phyloP scores from a whole-genome alignment of 2,329 filamentous ascomycete species.

The Monilinia fructicola region DNA sequence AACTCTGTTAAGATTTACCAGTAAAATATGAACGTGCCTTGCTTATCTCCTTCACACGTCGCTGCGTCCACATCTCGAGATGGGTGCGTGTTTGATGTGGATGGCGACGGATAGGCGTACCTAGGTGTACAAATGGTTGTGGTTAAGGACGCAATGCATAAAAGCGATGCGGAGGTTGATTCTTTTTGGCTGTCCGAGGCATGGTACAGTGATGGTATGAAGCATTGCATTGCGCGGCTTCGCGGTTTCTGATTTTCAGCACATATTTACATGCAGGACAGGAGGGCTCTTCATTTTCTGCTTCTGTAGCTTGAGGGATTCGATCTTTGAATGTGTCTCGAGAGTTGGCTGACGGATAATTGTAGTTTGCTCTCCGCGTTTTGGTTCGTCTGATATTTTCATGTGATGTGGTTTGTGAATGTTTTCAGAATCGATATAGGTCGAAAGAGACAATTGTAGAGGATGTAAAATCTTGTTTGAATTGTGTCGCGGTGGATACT shows the following conservation, averaged over 20 bases:
- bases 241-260: neutral
- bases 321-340: neutral
- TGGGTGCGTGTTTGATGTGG: neutral
- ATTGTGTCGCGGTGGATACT: neutral
- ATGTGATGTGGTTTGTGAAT: neutral
- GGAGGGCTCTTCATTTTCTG: neutral
- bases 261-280: neutral
- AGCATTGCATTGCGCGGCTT: neutral
- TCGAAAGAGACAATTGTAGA: neutral
- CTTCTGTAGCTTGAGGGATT: neutral
- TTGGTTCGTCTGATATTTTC: too few species aligned
- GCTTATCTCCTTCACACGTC: neutral
- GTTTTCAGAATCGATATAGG: neutral
- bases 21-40: conserved; percentile 13
- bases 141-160: neutral
- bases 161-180: neutral
- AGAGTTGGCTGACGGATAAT: neutral
- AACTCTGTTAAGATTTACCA: conserved; percentile 68
- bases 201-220: neutral
- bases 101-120: neutral
- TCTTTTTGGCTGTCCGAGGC: neutral
- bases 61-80: too few species aligned
- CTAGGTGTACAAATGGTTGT: neutral
- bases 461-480: neutral
- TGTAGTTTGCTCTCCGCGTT: neutral